These are phyloP conservation scores for Amauroascus verrucosus DNA, from an alignment of 2,329 filamentous ascomycete genomes.

Conservation along the genomic window DNA sequence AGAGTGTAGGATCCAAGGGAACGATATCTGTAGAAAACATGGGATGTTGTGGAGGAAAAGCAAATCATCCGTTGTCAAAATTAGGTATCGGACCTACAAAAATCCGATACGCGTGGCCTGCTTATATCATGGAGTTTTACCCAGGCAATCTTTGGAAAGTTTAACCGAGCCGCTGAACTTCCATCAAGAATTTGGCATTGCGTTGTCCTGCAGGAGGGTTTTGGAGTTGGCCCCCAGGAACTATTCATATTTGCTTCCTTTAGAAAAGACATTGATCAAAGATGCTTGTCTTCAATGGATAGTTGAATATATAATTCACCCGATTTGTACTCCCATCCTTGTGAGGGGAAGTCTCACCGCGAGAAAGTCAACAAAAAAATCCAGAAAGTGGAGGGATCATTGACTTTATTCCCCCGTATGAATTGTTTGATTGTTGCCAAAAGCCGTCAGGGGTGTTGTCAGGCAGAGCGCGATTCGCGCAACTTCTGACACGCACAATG, in stretches of 20 bases:
- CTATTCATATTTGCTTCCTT: neutral
- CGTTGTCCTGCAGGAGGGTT: neutral
- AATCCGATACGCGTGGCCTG: neutral
- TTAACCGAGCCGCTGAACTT: constrained; percentile 6
- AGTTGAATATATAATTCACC: neutral
- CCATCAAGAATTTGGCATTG: neutral
- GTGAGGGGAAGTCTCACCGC: neutral
- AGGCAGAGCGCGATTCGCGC: constrained; percentile 15
- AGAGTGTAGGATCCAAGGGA: too few relatives aligned
- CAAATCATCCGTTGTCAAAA: neutral
- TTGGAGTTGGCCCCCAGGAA: neutral
- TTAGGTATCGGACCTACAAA: neutral
- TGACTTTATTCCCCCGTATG: neutral
- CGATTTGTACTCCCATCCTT: neutral
- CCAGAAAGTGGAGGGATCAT: constrained; percentile 7
- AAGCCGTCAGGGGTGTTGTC: neutral
- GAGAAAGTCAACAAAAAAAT: constrained; percentile 1
- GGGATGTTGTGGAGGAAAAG: too few relatives aligned
- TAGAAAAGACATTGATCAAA: neutral
- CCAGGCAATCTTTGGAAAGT: neutral
- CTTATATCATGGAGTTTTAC: neutral
- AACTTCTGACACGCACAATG: constrained; percentile 13
- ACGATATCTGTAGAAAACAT: neutral
- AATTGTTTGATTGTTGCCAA: neutral
- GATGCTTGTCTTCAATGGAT: neutral